Evolutionary conservation across 306 rosid species (phyloP).

Genomic region (Luffa acutangula): DNA sequence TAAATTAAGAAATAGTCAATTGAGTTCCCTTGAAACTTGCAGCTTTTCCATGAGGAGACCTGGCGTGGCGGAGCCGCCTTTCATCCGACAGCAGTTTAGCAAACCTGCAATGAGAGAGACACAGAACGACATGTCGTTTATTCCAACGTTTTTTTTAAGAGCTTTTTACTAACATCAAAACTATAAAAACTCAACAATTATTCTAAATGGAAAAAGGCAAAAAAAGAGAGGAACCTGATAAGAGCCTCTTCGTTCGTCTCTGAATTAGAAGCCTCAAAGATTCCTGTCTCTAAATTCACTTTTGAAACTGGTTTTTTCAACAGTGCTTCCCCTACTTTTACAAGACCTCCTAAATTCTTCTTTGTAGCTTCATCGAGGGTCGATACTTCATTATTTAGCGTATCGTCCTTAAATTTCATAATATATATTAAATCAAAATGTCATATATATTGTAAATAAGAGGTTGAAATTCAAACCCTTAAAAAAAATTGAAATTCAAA

Average conservation of each 20-base stretch:
- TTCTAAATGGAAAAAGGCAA: not conserved
- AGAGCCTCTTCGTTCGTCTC: slow-evolving; percentile 20
- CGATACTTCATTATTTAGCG: slow-evolving; percentile 3
- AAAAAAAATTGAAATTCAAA: no score
- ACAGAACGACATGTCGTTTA: not conserved
- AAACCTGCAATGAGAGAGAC: slow-evolving; percentile 8
- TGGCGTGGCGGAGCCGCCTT: slow-evolving; percentile 4
- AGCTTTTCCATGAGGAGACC: not conserved
- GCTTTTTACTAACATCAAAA: not conserved
- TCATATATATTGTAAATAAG: no score
- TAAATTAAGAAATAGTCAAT: not conserved
- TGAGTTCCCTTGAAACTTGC: not conserved
- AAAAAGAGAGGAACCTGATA: not conserved
- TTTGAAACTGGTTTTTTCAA: slow-evolving; percentile 16
- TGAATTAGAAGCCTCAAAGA: not conserved
- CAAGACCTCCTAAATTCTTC: slow-evolving; percentile 14
- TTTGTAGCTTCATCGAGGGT: slow-evolving; percentile 18
- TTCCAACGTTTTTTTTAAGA: not conserved
- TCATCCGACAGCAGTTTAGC: slow-evolving; percentile 16
- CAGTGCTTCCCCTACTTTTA: slow-evolving; percentile 7
- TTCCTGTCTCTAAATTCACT: slow-evolving; percentile 13
- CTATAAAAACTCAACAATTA: not conserved
- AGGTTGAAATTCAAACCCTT: no score
- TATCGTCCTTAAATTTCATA: slow-evolving; percentile 11
- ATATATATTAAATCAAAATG: not conserved